Base-by-base conservation (phyloP, 345 rosid species). In the Salix exigua region DNA sequence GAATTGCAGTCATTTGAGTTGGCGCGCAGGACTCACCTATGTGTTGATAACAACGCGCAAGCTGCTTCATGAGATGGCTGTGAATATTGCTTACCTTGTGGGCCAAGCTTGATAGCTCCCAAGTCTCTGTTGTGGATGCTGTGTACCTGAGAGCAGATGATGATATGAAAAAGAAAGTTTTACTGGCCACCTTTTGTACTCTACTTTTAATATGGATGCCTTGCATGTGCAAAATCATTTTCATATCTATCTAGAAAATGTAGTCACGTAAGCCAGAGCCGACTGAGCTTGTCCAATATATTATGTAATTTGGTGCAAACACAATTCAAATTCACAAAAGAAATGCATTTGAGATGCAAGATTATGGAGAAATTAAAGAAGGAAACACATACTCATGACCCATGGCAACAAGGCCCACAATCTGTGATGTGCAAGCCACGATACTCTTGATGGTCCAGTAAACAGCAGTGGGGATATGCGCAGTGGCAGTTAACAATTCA, bases 41-140 rank as follows among this genome's bases (percentile, higher is more conserved):
- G 6, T 35, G 37, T 35, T 5, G 37, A 35, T 35, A 1, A 35
- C 37, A 35, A 35, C 5, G 37, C 5, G 66, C 35, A 38, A 88
- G 83, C 71, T 84, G 90, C 75, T 66, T 75, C 84, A 42, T 66
- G 44, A 88, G 88, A 78, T 82, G 90, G 66, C 74, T 33, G 35
- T 33, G 35, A 33, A 33, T 4, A 33, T 35, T 35, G 37, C 37
- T 79, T 19, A 92, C 85, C 80, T 89, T 87, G 75, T 88, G 88
- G 19, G 88, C 88, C 78, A 88, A 84, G 80, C 86, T 86, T 48
- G 91, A 89, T 35, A 92, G 82, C 84, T 89, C 97, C 87, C 91
- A 89, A n/a, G 86, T 81, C 78, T 90, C 94, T 73, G 82, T 86
- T 70, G 91, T 87, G 33, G 83, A 80, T 53, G 87, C 51, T n/a